phyloP scores from a whole-genome alignment of 257 asterid species.

The Solanum tacnaense region DNA sequence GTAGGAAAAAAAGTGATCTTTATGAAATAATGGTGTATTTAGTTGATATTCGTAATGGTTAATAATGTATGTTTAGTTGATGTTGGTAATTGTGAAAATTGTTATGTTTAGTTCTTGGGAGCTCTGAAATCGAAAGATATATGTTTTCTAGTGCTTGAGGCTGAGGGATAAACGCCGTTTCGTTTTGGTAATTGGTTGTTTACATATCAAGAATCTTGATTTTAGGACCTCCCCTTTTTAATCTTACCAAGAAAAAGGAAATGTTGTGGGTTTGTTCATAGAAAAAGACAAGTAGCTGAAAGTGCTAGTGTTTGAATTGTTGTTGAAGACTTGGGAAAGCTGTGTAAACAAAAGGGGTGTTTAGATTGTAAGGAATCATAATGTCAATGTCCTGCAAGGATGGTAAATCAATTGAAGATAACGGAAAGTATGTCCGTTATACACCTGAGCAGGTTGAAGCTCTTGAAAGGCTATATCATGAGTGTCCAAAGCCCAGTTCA shows the following conservation, averaged over 20 bases:
- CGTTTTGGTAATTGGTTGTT: slow-evolving; percentile 11
- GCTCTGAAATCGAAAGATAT: slow-evolving; percentile 1
- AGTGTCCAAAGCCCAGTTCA: slow-evolving; percentile 85
- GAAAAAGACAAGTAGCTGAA: background rate
- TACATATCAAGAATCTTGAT: background rate
- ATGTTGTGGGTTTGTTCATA: background rate
- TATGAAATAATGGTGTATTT: background rate
- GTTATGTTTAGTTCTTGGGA: background rate
- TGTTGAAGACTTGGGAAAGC: background rate
- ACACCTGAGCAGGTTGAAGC: slow-evolving; percentile 93
- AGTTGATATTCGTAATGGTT: background rate
- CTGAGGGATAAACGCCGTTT: slow-evolving; percentile 15
- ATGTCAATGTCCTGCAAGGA: slow-evolving; percentile 65
- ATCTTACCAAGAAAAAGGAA: background rate
- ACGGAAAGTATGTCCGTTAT: slow-evolving; percentile 79
- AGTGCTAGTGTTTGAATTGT: background rate
- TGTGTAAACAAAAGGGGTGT: background rate
- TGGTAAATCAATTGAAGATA: slow-evolving; percentile 48
- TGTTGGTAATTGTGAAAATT: background rate
- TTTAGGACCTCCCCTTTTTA: background rate
- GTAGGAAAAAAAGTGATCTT: background rate
- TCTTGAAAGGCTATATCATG: slow-evolving; percentile 85
- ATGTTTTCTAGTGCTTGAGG: slow-evolving; percentile 19
- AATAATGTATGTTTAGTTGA: background rate
- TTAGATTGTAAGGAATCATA: slow-evolving; percentile 9